Percentiles rank a stretch among this genome's conserved stretches.
These are phyloP conservation scores for Scenedesmus sp. DNA, from an alignment of 163 green algal species.

Conservation along the genomic window DNA sequence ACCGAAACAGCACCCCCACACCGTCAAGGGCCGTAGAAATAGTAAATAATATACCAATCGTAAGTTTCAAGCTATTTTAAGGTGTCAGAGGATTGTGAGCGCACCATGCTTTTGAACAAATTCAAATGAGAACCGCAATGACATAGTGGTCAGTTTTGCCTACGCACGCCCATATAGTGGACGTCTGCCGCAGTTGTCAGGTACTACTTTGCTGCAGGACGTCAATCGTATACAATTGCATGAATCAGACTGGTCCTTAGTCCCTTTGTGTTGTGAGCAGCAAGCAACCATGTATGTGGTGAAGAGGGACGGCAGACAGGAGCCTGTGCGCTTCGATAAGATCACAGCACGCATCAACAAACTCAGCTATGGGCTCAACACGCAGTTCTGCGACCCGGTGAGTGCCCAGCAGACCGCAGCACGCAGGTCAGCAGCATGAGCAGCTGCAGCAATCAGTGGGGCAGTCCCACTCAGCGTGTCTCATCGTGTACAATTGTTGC, in stretches of 20 bases:
- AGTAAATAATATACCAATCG: neutral
- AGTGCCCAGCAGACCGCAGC: conserved; percentile 27
- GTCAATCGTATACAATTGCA: neutral
- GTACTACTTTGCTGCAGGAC: neutral
- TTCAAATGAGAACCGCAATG: conserved; percentile 11
- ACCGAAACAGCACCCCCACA: neutral
- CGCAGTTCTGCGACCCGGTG: conserved; percentile 97
- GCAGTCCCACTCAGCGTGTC: neutral
- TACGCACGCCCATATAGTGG: neutral
- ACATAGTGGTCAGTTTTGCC: neutral
- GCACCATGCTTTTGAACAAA: neutral
- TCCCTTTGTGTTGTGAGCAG: neutral
- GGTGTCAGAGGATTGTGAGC: neutral
- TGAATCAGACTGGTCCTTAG: neutral
- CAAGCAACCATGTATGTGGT: conserved; percentile 92
- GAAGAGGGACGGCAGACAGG: conserved; percentile 94
- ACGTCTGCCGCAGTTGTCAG: neutral
- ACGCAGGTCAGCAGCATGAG: neutral
- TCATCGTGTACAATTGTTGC: neutral
- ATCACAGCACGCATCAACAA: conserved; percentile 99
- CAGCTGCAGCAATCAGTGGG: neutral
- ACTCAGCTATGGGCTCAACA: conserved; percentile 97
- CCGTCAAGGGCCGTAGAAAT: neutral
- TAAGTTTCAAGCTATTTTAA: neutral
- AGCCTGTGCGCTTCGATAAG: conserved; percentile 99